Base-by-base conservation (phyloP, 352 stramenopile species). In the Globisporangium spiculum region DNA sequence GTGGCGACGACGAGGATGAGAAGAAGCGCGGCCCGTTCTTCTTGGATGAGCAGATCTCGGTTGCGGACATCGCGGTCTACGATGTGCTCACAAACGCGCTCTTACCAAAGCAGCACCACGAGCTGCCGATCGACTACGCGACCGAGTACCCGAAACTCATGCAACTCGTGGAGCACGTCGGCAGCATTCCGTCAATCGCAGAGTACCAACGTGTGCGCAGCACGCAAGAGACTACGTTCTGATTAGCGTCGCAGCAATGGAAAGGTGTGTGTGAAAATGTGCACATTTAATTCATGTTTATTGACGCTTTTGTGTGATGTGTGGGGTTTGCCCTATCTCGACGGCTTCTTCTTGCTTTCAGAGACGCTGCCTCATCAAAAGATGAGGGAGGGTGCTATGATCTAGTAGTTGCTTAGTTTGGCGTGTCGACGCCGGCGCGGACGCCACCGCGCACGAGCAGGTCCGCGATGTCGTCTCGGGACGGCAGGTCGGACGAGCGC, bases 381-480 rank as follows among this genome's bases (percentile, higher is more conserved):
- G 44, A 52, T 24, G 18, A 52, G 44, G 44, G 44, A n/a, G 44
- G 6, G 18, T 52, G 18, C 44, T 24, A 12, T 52, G 44, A 52
- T 65, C 38, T 65, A 30, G 3, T 65, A 30, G 3, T 26, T 16
- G 16, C 27, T 34, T 70, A 70, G 65, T 82, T 72, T 44, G 68
- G 68, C 65, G 72, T 77, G 74, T 91, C 83, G 50, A 93, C 78
- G 32, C 88, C 86, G 1, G 88, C 88, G 56, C 86, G 86, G 61
- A 94, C 88, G 53, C 88, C 88, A 56, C 88, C 88, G 34, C 84
- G 84, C 52, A 85, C 64, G 56, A 96, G 74, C 54, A 96, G 59
- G 71, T 93, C 84, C 24, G 80, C 81, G 30, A 96, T 96, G 66
- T 89, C 82, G 56, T 79, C 75, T 67, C 86, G 84, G 75, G 90